phyloP scores from a whole-genome alignment of 2,329 filamentous ascomycete species.

The Apiospora phragmitis region DNA sequence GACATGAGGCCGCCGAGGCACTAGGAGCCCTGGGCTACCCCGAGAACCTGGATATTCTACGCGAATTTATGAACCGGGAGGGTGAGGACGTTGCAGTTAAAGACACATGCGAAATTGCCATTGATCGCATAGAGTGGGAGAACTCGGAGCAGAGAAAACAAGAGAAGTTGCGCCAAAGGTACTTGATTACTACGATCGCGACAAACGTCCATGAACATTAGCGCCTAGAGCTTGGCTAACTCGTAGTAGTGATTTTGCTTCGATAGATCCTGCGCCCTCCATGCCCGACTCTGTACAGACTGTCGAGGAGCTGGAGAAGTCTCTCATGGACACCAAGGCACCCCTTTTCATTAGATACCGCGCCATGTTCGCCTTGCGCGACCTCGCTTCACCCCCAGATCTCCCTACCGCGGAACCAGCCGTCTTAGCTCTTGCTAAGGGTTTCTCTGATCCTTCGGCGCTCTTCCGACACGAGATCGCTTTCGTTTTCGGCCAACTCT shows the following conservation, averaged over 20 bases:
- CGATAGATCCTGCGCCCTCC: constrained; percentile 91
- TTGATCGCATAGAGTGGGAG: constrained; percentile 93
- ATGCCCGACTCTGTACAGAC: constrained; percentile 69
- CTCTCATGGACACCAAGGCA: constrained; percentile 73
- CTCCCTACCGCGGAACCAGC: constrained; percentile 88
- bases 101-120: constrained; percentile 96
- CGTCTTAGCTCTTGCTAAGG: constrained; percentile 80
- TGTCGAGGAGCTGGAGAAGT: constrained; percentile 73
- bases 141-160: constrained; percentile 68
- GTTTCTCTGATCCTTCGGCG: constrained; percentile 81
- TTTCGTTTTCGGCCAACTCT: constrained; percentile 96
- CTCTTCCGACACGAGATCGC: constrained; percentile 97
- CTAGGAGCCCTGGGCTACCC: constrained; percentile 81
- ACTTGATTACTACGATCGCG: constrained; percentile 25
- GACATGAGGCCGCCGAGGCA: constrained; percentile 95
- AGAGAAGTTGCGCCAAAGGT: constrained; percentile 84
- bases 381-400: constrained; percentile 90
- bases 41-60: constrained; percentile 72
- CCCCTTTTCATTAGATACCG: constrained; percentile 92
- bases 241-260: constrained; percentile 79
- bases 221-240: constrained; percentile 24
- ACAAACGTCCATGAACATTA: background rate
- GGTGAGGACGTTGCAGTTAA: constrained; percentile 79
- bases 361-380: constrained; percentile 96
- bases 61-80: constrained; percentile 69